Base-by-base conservation (phyloP, 179 eudicot species). In the Spinacia oleracea region DNA sequence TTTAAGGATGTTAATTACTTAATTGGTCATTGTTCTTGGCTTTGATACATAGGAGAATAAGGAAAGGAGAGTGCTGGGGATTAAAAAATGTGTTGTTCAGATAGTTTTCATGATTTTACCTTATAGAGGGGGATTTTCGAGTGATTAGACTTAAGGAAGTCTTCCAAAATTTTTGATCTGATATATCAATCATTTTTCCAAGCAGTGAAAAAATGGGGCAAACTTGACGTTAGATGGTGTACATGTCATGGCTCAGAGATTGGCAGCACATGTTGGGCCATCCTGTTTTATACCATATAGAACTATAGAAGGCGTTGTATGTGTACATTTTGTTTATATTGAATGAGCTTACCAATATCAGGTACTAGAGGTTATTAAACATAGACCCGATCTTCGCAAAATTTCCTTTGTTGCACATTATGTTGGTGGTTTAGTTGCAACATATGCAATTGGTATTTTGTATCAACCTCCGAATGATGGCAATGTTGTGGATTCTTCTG, bases 371-470 rank as follows among this genome's bases (percentile, higher is more conserved):
- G 81, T 92, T 82, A 90, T 91, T 48, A 87, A 87, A 78, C 76
- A 73, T 72, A 90, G 83, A 77, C 98, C 93, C 65, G 66, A 79
- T 70, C 85, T 96, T 65, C 82, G 85, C 53, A 94, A 91, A 85
- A 94, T 96, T 72, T 96, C 99, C 27, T 90, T 96, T 86, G 90
- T 96, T 76, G 89, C 98, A 65, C 99, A 96, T 89, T 96, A 98
- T 62, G 87, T 92, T 69, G 99, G 99, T 78, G 99, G 99, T 73
- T 74, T 96, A 43, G 99, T 92, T 76, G 93, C 99, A 82, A 96
- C 97, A 86, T 92, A 92, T 85, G 93, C 91, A 45, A 96, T 96
- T 75, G 99, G 94, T 66, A 88, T 77, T 83, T 80, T 96, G 55
- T 96, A 87, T 83, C 86, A 80, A 85, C 89, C 92, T 83, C 79